A percentile compares a stretch with the other conserved stretches of the same genome.
Conservation (phyloP, 2,329 filamentous ascomycete species). For the Monilinia fructicola region DNA sequence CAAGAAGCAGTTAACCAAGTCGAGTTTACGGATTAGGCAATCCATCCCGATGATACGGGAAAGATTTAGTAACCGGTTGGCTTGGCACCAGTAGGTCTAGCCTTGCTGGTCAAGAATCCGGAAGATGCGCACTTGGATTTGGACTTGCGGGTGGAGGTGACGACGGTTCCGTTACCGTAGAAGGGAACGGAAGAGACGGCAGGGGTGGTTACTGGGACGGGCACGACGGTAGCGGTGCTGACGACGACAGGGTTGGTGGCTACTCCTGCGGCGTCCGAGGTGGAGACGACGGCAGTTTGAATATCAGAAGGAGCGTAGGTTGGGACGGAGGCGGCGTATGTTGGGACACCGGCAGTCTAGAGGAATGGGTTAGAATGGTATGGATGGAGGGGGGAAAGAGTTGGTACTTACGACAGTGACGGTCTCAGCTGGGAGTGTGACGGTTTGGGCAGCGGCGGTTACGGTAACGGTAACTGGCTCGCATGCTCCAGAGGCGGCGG, state of each 20-base stretch:
- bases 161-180: conserved; percentile 30
- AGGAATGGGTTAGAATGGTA: conserved; percentile 13
- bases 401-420: conserved; percentile 37
- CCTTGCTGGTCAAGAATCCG: conserved; percentile 34
- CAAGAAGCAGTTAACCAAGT: conserved; percentile 12
- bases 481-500: conserved; percentile 18
- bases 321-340: conserved; percentile 5
- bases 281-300: conserved; percentile 3
- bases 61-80: conserved; percentile 22
- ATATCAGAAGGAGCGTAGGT: conserved; percentile 21
- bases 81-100: conserved; percentile 19
- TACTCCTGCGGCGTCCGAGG: conserved; percentile 1
- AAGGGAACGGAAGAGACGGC: conserved; percentile 27
- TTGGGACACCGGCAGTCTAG: conserved; percentile 26
- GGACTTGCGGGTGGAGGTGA: conserved; percentile 31
- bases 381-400: background rate
- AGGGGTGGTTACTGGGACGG: conserved; percentile 30
- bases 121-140: conserved; percentile 34
- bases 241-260: conserved; percentile 23
- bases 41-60: too few species aligned
- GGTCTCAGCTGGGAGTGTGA: conserved; percentile 31
- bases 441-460: conserved; percentile 33
- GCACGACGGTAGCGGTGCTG: conserved; percentile 36
- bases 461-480: conserved; percentile 34
- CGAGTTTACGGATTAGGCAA: background rate